Base-by-base conservation (phyloP, 768 basidiomycete genomes). In the Lentinula aciculospora region DNA sequence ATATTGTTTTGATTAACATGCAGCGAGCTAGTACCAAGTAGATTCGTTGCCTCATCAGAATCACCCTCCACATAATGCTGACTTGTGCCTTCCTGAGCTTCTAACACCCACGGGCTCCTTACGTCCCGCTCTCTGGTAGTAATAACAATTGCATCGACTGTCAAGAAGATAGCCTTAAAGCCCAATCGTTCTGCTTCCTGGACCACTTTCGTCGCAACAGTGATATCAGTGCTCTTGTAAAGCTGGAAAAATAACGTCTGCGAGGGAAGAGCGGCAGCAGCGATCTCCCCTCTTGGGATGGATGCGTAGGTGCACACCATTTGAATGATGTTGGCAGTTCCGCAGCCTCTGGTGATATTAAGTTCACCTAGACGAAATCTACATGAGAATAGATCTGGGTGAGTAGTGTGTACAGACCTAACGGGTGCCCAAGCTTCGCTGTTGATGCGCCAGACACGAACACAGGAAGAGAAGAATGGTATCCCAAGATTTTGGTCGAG, bases 131-230 rank as follows among this genome's bases (percentile, higher is more conserved):
- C 91, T 46, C 93, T 80, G 63, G 93, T 94, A 8, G 90, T 88
- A 2, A 86, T 76, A 39, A 88, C 83, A n/a, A 91, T 76, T 0
- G 92, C 89, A 70, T 98, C 94, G 2, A 96, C 94, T 2, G 94
- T 97, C 56, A 98, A 76, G 68, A 92, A 92, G 58, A 98, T 89
- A 0, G 90, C 93, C 48, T 87, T 92, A 71, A 89, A 95, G 0
- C 92, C 92, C 3, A 90, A 71, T 29, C 69, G 67, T 58, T 88
- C 87, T 21, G 92, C 81, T 50, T 89, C 84, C 46, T 79, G 77
- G 15, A 97, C 79, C 28, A 90, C 81, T 60, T 79, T 76, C 65
- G 83, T 85, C 1, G 92, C 92, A 34, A 78, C 75, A 13, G 71
- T 65, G 58, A 91, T 81, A 65, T 90, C 77, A 44, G 75, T 74